Evolutionary conservation across 192 early-diverging fungal species (phyloP).

Genomic region (Coemansia sp.): DNA sequence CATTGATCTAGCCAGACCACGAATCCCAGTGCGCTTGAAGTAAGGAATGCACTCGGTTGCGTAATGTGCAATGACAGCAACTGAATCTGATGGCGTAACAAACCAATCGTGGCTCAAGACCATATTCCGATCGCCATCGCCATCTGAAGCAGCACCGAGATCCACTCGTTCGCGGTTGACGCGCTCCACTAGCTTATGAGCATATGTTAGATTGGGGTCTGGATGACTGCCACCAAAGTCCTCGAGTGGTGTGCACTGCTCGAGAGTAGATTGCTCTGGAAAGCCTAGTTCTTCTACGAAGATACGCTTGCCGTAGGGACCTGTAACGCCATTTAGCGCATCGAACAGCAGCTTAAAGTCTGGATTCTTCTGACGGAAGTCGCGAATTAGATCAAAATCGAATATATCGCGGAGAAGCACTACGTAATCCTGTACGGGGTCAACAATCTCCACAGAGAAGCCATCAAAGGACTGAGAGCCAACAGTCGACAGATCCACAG

Average conservation of each 20-base stretch:
- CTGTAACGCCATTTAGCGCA: conserved; percentile 95
- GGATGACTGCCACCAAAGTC: conserved; percentile 97
- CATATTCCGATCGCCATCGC: conserved; percentile 99
- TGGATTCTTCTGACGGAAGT: conserved; percentile 69
- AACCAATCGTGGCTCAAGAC: conserved; percentile 93
- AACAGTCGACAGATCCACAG: conserved; percentile 72
- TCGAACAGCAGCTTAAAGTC: conserved; percentile 89
- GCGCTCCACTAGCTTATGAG: conserved; percentile 87
- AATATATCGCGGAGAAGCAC: conserved; percentile 84
- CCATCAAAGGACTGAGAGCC: conserved; percentile 62
- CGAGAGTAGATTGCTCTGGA: conserved; percentile 64
- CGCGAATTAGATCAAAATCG: conserved; percentile 83
- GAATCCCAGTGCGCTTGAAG: conserved; percentile 79
- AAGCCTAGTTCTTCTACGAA: conserved; percentile 92
- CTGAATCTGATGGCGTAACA: conserved; percentile 95
- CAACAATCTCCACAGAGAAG: conserved; percentile 82
- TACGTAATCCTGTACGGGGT: conserved; percentile 88
- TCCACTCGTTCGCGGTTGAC: conserved; percentile 75
- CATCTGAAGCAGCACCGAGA: conserved; percentile 96
- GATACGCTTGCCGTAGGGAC: conserved; percentile 84
- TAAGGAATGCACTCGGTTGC: conserved; percentile 86
- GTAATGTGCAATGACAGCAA: conserved; percentile 93
- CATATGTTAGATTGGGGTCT: conserved; percentile 97
- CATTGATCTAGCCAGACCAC: conserved; percentile 92
- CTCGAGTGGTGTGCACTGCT: conserved; percentile 74